Evolutionary conservation across 495 filamentous ascomycete species (phyloP), one percentile per base, ranked within the genome.

Genomic region (Lasiosphaeriaceae sp.): DNA sequence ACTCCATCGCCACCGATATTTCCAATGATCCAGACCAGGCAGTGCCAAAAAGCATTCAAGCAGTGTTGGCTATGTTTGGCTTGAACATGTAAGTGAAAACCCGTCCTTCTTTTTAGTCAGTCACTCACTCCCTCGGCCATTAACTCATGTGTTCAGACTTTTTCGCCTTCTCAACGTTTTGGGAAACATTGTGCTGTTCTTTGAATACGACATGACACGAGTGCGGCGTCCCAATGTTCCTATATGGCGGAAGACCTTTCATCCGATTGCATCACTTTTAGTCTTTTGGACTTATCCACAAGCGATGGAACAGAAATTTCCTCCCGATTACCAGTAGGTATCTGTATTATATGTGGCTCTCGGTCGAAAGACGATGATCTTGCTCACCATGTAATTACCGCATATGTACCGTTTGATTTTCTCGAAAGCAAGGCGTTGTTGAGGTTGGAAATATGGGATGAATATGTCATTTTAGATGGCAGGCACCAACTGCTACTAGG

Each of bases 281-380:
- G 50, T 68, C n/a, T 59, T 64, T 26, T 71, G 68, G 66, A 68
- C 66, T 0, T 66, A 68, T 41, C 68, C 66, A 0, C 66, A 65
- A 34, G 50, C 53, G 0, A 20, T 71, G 9, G 61, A 68, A 48
- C 61, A 66, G 54, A 59, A 55, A 20, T 66, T 54, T 46, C 55
- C 51, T 20, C 50, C 48, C 2, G 58, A 61, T 20, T 55, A 65
- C 22, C 34, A 39, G 9, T 52, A 37, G 20, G 16, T n/a, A n/a
- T n/a, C n/a, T n/a, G n/a, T n/a, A n/a, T n/a, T n/a, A n/a, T n/a
- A n/a, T n/a, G n/a, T n/a, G n/a, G n/a, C n/a, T n/a, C n/a, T n/a
- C n/a, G n/a, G n/a, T n/a, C n/a, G n/a, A n/a, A n/a, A n/a, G n/a
- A n/a, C n/a, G n/a, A n/a, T n/a, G n/a, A n/a, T n/a, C n/a, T n/a